Evolutionary conservation across 1,284 basidiomycete genomes (phyloP), one percentile per base, ranked within the genome.

Genomic region (Sutorius eximius): DNA sequence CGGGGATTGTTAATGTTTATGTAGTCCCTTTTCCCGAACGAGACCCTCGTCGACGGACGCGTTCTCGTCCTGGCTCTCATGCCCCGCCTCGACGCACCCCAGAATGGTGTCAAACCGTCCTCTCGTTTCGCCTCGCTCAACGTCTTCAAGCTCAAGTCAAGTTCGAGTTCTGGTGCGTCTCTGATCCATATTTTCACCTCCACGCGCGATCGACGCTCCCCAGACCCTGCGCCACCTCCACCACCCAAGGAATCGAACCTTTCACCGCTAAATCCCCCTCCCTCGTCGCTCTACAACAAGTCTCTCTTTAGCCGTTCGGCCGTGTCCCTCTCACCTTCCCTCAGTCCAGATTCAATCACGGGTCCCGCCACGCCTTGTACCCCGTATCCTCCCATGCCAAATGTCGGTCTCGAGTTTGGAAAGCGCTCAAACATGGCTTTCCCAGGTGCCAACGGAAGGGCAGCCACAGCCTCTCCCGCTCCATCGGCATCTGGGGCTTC

Each of bases 71-170:
- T 27, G 24, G 24, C 24, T 27, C 24, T 27, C 5, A 40, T 62
- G 61, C 34, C 54, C 16, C 36, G 48, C 45, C 63, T 51, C 44
- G 52, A 40, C 33, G 43, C 55, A 1, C n/a, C 46, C 7, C 51
- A 66, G 20, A 61, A 55, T 29, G 46, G 42, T 29, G 15, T 18
- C 18, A 66, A 56, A 22, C 52, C 55, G 3, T 56, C 66, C 41
- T 83, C 85, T 22, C 78, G 83, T 27, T 85, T 87, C 61, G 82
- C 82, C 13, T 75, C 82, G 0, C 69, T 87, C 65, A 85, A 81
- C 60, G 77, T 83, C 27, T 86, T 87, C 77, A 80, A 78, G 63
- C 71, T 80, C 50, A 64, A 58, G 48, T 7, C 61, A 4, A 56
- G 59, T 13, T 57, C 56, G 20, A 45, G 37, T 9, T 37, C 55